Conservation (phyloP, 495 filamentous ascomycete genomes). For the Pyrenopolyporus hunteri region DNA sequence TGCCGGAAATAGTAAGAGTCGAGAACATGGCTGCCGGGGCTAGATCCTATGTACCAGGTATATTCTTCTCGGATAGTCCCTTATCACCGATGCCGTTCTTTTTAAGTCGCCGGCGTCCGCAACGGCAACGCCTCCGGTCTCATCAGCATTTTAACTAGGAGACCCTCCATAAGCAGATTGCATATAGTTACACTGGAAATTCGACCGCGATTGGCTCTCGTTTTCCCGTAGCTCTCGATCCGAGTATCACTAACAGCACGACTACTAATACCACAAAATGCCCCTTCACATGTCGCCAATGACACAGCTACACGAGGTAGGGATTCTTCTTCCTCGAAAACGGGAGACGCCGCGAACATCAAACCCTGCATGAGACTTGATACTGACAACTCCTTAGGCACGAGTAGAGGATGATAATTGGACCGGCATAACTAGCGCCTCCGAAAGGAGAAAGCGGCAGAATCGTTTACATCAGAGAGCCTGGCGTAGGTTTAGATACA, state of each 20-base stretch:
- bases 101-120: neutral
- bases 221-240: neutral
- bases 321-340: neutral
- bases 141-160: too few relatives aligned
- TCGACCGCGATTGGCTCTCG: too few relatives aligned
- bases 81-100: slow-evolving; percentile 5
- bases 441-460: slow-evolving; percentile 37
- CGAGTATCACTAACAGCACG: neutral
- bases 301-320: slow-evolving; percentile 31
- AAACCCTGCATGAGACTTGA: neutral
- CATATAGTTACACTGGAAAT: neutral
- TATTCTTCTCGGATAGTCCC: slow-evolving; percentile 11
- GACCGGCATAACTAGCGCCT: slow-evolving; percentile 33
- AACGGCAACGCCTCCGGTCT: neutral
- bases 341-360: neutral
- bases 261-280: slow-evolving; percentile 1
- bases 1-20: neutral
- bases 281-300: slow-evolving; percentile 15
- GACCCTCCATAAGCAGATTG: slow-evolving; percentile 24
- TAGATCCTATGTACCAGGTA: too few relatives aligned
- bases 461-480: slow-evolving; percentile 43
- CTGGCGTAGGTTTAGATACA: slow-evolving; percentile 34
- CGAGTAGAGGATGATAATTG: slow-evolving; percentile 38
- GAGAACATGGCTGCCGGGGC: too few relatives aligned
- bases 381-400: slow-evolving; percentile 22